Evolutionary conservation across 495 filamentous ascomycete species (phyloP).

Genomic region (Lasiosphaeriaceae sp.): DNA sequence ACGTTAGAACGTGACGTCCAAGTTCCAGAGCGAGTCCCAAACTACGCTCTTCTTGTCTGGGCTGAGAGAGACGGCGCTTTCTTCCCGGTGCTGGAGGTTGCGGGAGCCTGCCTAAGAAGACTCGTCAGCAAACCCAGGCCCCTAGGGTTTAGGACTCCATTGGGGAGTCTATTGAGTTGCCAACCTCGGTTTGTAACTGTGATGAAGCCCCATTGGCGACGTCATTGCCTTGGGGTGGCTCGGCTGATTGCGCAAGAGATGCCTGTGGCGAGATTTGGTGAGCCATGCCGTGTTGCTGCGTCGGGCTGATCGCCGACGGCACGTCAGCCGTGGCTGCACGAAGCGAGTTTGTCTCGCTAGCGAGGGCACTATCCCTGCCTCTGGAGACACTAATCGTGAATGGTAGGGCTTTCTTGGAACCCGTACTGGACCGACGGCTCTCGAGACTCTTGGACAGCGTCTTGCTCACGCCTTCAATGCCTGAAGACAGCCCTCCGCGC

Average conservation of each 20-base stretch:
- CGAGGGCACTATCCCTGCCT: conserved; percentile 38
- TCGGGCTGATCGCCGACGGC: conserved; percentile 35
- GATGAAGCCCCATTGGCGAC: conserved; percentile 5
- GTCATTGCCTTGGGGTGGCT: background rate
- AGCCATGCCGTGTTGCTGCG: conserved; percentile 16
- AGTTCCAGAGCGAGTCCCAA: conserved; percentile 53
- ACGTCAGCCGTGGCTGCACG: conserved; percentile 36
- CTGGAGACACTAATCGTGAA: conserved; percentile 39
- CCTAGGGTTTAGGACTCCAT: conserved; percentile 21
- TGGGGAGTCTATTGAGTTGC: conserved; percentile 29
- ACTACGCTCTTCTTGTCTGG: conserved; percentile 43
- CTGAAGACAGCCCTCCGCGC: conserved; percentile 34
- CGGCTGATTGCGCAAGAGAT: conserved; percentile 2
- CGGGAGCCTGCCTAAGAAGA: conserved; percentile 16
- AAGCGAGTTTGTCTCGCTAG: conserved; percentile 50
- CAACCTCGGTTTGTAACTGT: conserved; percentile 27
- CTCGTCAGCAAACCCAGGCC: conserved; percentile 19
- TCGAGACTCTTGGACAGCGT: conserved; percentile 83
- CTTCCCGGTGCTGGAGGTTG: conserved; percentile 26
- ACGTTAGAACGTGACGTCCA: conserved; percentile 43
- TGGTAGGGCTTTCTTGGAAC: conserved; percentile 63
- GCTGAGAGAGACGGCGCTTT: conserved; percentile 27
- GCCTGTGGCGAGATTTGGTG: conserved; percentile 4
- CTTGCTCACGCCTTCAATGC: conserved; percentile 67
- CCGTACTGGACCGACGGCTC: conserved; percentile 80